These are phyloP conservation scores for Polygonum aviculare DNA, from an alignment of 148 eudicot genomes.

Conservation along the genomic window DNA sequence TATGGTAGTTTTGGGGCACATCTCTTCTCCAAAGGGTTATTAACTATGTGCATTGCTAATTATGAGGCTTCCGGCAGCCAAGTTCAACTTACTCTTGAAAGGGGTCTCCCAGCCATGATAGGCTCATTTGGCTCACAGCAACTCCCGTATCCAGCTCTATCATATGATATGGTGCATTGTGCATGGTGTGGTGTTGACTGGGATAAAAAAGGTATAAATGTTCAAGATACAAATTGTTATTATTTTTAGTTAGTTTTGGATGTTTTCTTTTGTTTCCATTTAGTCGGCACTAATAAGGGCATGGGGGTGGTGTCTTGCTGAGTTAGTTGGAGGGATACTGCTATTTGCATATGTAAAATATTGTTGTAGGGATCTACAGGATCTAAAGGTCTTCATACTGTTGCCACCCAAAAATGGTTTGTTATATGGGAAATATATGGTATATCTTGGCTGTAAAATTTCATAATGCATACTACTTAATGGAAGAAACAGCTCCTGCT, in stretches of 20 bases:
- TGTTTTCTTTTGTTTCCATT: neutral
- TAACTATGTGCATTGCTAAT: conserved; percentile 83
- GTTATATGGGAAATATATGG: neutral
- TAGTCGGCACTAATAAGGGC: neutral
- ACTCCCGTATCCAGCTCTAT: conserved; percentile 78
- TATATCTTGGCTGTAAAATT: neutral
- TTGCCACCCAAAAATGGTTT: neutral
- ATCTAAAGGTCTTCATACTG: neutral
- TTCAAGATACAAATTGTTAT: neutral
- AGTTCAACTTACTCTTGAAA: conserved; percentile 90
- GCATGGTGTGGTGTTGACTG: conserved; percentile 78
- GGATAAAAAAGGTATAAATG: conserved; percentile 65
- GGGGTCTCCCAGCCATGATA: conserved; percentile 98
- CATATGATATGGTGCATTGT: conserved; percentile 95
- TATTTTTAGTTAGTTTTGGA: neutral
- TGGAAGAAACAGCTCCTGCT: neutral
- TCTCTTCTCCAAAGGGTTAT: conserved; percentile 52
- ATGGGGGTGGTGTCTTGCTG: neutral
- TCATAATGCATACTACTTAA: neutral
- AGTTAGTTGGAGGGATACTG: neutral
- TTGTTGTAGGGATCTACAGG: neutral
- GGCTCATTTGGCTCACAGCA: conserved; percentile 64
- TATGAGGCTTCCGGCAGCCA: conserved; percentile 95
- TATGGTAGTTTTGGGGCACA: conserved; percentile 98
- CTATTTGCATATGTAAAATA: neutral